Percentiles rank a stretch among this genome's conserved stretches.
Conservation (phyloP, 2,329 filamentous ascomycete genomes). For the Epichloe baconii region DNA sequence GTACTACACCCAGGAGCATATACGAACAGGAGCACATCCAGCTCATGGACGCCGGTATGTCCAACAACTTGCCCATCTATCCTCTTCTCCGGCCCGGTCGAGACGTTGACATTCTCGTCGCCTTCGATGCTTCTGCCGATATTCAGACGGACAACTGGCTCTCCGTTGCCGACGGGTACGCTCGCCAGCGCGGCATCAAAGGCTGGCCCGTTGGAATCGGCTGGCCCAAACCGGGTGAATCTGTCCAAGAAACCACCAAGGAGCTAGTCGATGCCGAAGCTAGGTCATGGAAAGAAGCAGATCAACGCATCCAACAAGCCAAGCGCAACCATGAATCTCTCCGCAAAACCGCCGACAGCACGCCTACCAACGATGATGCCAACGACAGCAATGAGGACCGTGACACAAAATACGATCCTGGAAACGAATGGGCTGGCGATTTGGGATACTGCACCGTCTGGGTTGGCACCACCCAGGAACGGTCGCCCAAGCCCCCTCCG, state of each 20-base stretch:
- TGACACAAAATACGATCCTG: slow-evolving; percentile 26
- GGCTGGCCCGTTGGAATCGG: slow-evolving; percentile 94
- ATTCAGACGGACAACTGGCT: slow-evolving; percentile 95
- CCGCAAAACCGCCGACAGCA: slow-evolving; percentile 11
- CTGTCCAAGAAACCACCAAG: slow-evolving; percentile 44
- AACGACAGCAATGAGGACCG: slow-evolving; percentile 13
- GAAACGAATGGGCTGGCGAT: slow-evolving; percentile 38
- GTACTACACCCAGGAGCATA: slow-evolving; percentile 66
- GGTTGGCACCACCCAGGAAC: slow-evolving; percentile 76
- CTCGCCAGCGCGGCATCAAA: slow-evolving; percentile 75
- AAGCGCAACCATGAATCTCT: slow-evolving; percentile 29
- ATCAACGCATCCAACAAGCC: slow-evolving; percentile 50
- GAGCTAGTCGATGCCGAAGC: slow-evolving; percentile 56
- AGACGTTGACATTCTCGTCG: slow-evolving; percentile 77
- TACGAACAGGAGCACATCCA: slow-evolving; percentile 59
- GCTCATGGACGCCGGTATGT: slow-evolving; percentile 97
- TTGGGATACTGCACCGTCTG: slow-evolving; percentile 89
- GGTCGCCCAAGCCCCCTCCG: slow-evolving; percentile 39
- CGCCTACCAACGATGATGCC: slow-evolving; percentile 10
- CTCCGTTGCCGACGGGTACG: slow-evolving; percentile 85
- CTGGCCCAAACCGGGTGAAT: slow-evolving; percentile 59
- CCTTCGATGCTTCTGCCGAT: slow-evolving; percentile 90
- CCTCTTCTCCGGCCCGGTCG: slow-evolving; percentile 79
- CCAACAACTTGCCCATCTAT: slow-evolving; percentile 93
- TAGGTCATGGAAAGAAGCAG: slow-evolving; percentile 44